Evolutionary conservation across 768 basidiomycete species (phyloP), one percentile per base, ranked within the genome.

Genomic region (Collybia sordida): DNA sequence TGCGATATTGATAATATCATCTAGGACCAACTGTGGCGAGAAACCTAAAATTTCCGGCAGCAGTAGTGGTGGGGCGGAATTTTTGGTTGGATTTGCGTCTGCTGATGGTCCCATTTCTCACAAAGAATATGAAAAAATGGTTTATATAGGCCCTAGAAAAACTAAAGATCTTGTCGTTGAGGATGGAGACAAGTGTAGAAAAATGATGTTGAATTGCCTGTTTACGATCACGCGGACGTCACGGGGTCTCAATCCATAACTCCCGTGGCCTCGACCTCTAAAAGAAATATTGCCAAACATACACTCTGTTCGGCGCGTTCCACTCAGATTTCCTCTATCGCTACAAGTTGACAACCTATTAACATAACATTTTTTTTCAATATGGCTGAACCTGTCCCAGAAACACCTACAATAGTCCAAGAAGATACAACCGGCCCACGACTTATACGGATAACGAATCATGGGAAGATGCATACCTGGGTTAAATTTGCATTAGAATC

Each of bases 1-100:
- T 0, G 88, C 84, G 52, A 83, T 82, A 69, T 93, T 90, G 56
- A 92, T 85, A 40, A 93, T 85, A 54, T 94, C 89, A 67, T 94
- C 91, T 1, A 93, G 83, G 3, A 95, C 72, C 17, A 88, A 79
- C 57, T 93, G 88, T 0, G 91, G 92, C 0, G 89, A 84, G 60
- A 93, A 93, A 0, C 89, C 88, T 2, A 94, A 79, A 12, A 90
- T 80, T 66, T 94, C 85, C 0, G 83, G 81, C 0, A 88, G 67
- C 6, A 88, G 74, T 3, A 83, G 71, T 4, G 81, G 75, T 3
- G 73, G 77, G 8, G 63, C 58, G 23, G 55, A 21, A 8, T 50
- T 50, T 6, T 53, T 50, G 23, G 4, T 6, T 17, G 11, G 14
- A 11, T 46, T 31, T 4, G 11, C 21, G 9, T 24, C 19, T 3